Percentiles rank a stretch among this genome's conserved stretches.
Evolutionary conservation across 1,284 basidiomycete genomes (phyloP).

Genomic region (Melampsora americana): DNA sequence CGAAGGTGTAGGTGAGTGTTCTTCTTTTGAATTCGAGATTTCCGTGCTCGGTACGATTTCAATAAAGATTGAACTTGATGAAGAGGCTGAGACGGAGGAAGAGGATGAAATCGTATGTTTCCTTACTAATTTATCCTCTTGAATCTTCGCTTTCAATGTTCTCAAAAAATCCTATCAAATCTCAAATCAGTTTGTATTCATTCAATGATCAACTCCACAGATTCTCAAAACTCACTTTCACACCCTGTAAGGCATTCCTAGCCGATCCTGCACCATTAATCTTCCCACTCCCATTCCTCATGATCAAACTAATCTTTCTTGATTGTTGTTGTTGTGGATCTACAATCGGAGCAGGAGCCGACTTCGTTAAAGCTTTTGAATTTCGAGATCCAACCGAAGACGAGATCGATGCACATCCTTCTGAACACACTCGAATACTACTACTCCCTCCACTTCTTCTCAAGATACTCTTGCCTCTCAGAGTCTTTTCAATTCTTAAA

Average conservation of each 20-base stretch:
- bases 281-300: too few species aligned
- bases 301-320: too few species aligned
- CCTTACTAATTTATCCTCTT: slow-evolving; percentile 20
- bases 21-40: background rate
- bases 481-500: background rate
- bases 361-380: too few species aligned
- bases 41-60: too few species aligned
- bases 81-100: background rate
- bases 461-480: background rate
- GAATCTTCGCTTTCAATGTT: slow-evolving; percentile 25
- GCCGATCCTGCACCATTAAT: too few species aligned
- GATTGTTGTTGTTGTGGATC: too few species aligned
- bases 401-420: too few species aligned
- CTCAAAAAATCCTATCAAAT: slow-evolving; percentile 34
- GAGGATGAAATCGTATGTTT: background rate
- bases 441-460: background rate
- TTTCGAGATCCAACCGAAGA: too few species aligned
- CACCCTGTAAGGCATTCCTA: background rate
- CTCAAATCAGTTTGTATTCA: background rate
- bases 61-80: background rate
- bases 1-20: background rate
- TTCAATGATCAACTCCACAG: background rate
- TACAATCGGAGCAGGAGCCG: too few species aligned
- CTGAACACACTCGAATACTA: background rate
- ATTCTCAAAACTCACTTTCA: background rate